A percentile compares a stretch with the other conserved stretches of the same genome.
These are phyloP conservation scores for Podaxis rugospora DNA, from an alignment of 768 basidiomycete species.

Conservation along the genomic window DNA sequence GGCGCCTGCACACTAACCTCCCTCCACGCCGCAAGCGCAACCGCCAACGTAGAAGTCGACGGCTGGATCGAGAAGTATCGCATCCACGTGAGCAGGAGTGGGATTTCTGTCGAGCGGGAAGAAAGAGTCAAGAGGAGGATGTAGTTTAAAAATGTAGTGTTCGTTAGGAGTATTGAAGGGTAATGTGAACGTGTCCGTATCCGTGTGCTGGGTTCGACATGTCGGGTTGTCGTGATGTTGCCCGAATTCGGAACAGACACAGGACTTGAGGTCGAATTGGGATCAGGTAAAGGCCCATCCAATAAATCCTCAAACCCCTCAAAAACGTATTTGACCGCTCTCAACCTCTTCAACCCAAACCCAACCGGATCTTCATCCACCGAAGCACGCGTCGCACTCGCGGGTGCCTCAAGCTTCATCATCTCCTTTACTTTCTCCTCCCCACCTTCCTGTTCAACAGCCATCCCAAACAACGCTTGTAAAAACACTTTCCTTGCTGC, in stretches of 20 bases:
- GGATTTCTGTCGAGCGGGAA: constrained; percentile 50
- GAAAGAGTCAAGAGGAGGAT: constrained; percentile 17
- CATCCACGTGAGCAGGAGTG: constrained; percentile 74
- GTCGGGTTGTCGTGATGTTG: not conserved
- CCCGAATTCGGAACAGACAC: not conserved
- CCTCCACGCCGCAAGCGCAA: constrained; percentile 65
- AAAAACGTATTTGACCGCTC: constrained; percentile 7
- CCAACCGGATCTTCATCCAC: constrained; percentile 12
- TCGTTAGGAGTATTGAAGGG: constrained; percentile 9
- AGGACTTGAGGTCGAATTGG: not conserved
- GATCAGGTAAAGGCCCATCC: not conserved
- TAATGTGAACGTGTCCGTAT: constrained; percentile 12
- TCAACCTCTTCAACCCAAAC: constrained; percentile 10
- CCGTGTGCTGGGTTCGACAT: not conserved
- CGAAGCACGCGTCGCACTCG: constrained; percentile 7
- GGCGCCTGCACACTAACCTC: constrained; percentile 65
- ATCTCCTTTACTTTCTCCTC: constrained; percentile 23
- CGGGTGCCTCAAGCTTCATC: constrained; percentile 23
- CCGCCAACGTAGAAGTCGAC: constrained; percentile 47
- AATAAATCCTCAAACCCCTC: constrained; percentile 10
- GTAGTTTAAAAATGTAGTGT: constrained; percentile 15
- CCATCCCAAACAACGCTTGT: constrained; percentile 54
- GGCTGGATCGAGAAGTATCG: constrained; percentile 50
- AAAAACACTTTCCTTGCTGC: constrained; percentile 49
- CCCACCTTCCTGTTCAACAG: constrained; percentile 7